A percentile compares a stretch with the other conserved stretches of the same genome.
phyloP scores from a whole-genome alignment of 2,329 filamentous ascomycete species.

The Ophiostoma ips region DNA sequence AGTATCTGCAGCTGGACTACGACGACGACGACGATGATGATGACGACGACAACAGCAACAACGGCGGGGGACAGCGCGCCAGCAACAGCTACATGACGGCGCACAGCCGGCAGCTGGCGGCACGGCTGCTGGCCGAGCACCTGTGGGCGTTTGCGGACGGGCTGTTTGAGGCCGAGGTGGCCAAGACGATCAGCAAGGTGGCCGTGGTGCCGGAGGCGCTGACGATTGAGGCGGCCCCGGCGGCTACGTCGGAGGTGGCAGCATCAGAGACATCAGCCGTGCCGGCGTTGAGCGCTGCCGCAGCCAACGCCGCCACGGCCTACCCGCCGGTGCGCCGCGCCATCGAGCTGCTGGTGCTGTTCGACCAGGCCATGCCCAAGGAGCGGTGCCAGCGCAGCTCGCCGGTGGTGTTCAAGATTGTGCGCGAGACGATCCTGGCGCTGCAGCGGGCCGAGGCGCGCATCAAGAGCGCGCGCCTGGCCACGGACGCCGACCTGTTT shows the following conservation, averaged over 20 bases:
- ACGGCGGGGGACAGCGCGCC: background rate
- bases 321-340: slow-evolving; percentile 44
- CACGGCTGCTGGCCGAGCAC: slow-evolving; percentile 40
- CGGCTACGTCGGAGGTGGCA: background rate
- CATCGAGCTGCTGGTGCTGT: slow-evolving; percentile 44
- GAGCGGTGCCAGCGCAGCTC: slow-evolving; percentile 44
- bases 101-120: slow-evolving; percentile 43
- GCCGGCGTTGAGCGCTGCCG: slow-evolving; percentile 14
- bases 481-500: slow-evolving; percentile 70
- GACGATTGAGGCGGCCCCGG: slow-evolving; percentile 23
- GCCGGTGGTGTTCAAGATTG: slow-evolving; percentile 52
- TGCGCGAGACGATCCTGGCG: slow-evolving; percentile 77
- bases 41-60: slow-evolving; percentile 26
- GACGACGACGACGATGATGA: slow-evolving; percentile 33
- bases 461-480: slow-evolving; percentile 19
- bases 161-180: slow-evolving; percentile 40
- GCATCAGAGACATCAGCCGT: too few relatives aligned
- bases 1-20: slow-evolving; percentile 41
- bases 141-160: slow-evolving; percentile 43
- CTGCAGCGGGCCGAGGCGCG: slow-evolving; percentile 61
- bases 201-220: slow-evolving; percentile 32
- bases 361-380: slow-evolving; percentile 51
- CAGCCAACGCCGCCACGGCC: slow-evolving; percentile 43
- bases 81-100: slow-evolving; percentile 27
- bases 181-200: slow-evolving; percentile 38